Evolutionary conservation across 2,329 filamentous ascomycete genomes (phyloP), one percentile per base, ranked within the genome.

Genomic region (Diaporthe sp.): DNA sequence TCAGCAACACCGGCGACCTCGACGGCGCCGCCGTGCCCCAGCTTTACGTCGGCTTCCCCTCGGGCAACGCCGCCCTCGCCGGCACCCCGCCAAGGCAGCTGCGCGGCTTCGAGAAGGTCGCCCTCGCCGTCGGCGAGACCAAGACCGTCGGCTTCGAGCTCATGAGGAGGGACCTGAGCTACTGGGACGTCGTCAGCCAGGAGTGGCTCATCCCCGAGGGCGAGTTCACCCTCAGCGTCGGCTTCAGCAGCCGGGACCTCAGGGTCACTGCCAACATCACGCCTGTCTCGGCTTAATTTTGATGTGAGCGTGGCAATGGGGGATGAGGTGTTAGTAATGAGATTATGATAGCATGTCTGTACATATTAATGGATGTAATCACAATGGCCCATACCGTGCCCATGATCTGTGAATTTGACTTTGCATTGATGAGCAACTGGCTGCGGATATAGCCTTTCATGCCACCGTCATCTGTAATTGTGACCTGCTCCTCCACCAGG

Each of bases 21-120:
- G 50, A 81, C 81, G 89, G 90, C 54, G 87, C 89, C 47, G 88
- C 90, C 72, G 87, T 92, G 0, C 83, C 87, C 0, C 90, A 92
- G 82, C 80, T 90, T 40, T 89, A 93, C 82, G 76, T 93, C 70
- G 87, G 84, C 61, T 77, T 85, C 78, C 89, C 92, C 2, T 2
- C 45, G 13, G 64, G 5, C 64, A 91, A 76, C 60, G 58, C 61
- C 40, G 69, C 75, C 58, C 72, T 82, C 84, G 74, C 80, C 19
- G 83, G 82, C 64, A 89, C 89, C 13, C 89, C 89, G 0, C 82
- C 86, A 6, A 82, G 82, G 66, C 85, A 87, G 77, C 84, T 89
- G 9, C 83, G 88, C 77, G 88, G 83, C 66, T 91, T 91, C 73
- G 85, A 88, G 4, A 91, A 90, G 81, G 77, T 88, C 1, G 77